Conservation (phyloP, 2,329 filamentous ascomycete species). For the Aschersonia sp. region DNA sequence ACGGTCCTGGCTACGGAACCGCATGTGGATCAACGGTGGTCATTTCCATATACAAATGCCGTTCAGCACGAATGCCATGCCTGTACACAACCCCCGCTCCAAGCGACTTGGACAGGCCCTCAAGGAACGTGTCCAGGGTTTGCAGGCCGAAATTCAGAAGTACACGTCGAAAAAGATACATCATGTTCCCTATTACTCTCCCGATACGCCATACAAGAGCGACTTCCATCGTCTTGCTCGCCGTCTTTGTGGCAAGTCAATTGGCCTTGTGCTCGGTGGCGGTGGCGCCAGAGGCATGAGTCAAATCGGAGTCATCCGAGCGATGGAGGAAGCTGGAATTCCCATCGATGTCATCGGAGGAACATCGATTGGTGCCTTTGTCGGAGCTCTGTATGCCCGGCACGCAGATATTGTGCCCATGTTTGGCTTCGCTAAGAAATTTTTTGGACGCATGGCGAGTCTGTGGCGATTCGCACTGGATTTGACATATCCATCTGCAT, state of each 20-base stretch:
- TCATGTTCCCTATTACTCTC: constrained; percentile 76
- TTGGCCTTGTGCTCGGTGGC: constrained; percentile 85
- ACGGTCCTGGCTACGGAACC: constrained; percentile 76
- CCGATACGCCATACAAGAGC: constrained; percentile 85
- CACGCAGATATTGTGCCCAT: constrained; percentile 95
- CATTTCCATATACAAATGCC: constrained; percentile 98
- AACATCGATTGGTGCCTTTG: constrained; percentile 91
- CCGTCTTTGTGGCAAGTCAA: constrained; percentile 81
- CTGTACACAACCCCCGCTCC: constrained; percentile 51
- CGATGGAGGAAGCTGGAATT: constrained; percentile 89
- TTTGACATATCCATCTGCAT: constrained; percentile 87
- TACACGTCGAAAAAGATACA: constrained; percentile 90
- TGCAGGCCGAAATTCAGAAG: constrained; percentile 96
- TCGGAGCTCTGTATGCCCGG: constrained; percentile 86
- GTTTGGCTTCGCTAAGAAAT: constrained; percentile 94
- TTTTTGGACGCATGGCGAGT: constrained; percentile 95
- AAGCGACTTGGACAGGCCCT: constrained; percentile 73
- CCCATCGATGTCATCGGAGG: constrained; percentile 92
- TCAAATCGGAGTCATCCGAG: constrained; percentile 86
- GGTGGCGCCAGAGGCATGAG: constrained; percentile 85
- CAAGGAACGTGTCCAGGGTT: constrained; percentile 82
- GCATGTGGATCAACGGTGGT: constrained; percentile 95
- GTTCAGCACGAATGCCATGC: constrained; percentile 61
- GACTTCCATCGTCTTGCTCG: constrained; percentile 91
- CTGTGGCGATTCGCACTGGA: constrained; percentile 98